Evolutionary conservation across 176 grass and related monocot species (phyloP).

Genomic region (Areca catechu): DNA sequence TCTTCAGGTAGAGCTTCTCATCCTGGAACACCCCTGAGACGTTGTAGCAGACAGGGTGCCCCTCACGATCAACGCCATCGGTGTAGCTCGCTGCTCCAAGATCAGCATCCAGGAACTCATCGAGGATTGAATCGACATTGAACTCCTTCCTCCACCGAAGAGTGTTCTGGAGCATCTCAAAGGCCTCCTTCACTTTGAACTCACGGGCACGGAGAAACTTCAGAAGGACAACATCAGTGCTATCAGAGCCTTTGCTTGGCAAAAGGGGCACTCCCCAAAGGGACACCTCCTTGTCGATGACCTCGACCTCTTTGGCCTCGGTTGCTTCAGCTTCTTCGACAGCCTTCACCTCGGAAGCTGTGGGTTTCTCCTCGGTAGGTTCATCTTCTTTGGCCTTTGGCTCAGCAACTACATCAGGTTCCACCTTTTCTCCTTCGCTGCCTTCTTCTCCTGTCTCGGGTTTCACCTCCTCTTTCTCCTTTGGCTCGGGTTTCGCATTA

Average conservation of each 20-base stretch:
- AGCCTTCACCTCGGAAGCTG: too few relatives aligned
- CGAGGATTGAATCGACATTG: slow-evolving; percentile 26
- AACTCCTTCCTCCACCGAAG: slow-evolving; percentile 69
- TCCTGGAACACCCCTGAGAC: slow-evolving; percentile 50
- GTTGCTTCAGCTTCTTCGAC: slow-evolving; percentile 11
- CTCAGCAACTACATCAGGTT: too few relatives aligned
- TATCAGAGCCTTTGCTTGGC: slow-evolving; percentile 56
- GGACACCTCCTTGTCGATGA: slow-evolving; percentile 35
- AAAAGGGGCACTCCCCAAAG: slow-evolving; percentile 89
- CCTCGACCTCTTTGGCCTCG: neutral
- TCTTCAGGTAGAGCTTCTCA: slow-evolving; percentile 43
- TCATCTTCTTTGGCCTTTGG: too few relatives aligned
- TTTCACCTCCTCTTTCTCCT: slow-evolving; percentile 8
- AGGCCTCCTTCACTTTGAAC: slow-evolving; percentile 82
- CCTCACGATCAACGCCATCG: slow-evolving; percentile 68
- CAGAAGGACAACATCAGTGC: slow-evolving; percentile 72
- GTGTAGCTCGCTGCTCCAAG: slow-evolving; percentile 48
- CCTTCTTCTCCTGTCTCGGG: too few relatives aligned
- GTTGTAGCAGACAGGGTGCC: slow-evolving; percentile 96
- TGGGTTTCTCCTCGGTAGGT: too few relatives aligned
- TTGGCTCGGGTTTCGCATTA: neutral
- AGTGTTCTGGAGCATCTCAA: slow-evolving; percentile 68
- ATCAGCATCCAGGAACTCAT: slow-evolving; percentile 22
- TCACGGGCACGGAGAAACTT: slow-evolving; percentile 98
- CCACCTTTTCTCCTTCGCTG: too few relatives aligned